These are phyloP conservation scores for Umbelopsis ramanniana DNA, from an alignment of 192 early-diverging fungal genomes.

Conservation along the genomic window DNA sequence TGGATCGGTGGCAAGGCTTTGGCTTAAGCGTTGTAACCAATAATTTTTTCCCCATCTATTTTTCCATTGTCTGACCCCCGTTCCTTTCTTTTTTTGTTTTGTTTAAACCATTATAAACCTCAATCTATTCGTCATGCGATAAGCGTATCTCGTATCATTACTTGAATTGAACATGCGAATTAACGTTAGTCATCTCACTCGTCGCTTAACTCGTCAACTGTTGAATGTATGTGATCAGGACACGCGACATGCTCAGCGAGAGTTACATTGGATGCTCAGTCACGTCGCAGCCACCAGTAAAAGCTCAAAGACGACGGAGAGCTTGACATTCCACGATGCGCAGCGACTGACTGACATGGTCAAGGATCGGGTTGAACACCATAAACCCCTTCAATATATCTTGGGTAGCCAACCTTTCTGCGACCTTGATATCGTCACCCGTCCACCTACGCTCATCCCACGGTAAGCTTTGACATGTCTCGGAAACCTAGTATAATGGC, in stretches of 20 bases:
- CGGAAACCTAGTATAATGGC: background rate
- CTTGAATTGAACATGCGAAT: background rate
- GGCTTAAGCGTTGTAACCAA: background rate
- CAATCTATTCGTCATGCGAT: background rate
- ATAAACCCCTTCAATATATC: slow-evolving; percentile 94
- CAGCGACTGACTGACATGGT: slow-evolving; percentile 47
- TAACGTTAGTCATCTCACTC: slow-evolving; percentile 5
- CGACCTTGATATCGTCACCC: slow-evolving; percentile 68
- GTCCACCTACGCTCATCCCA: slow-evolving; percentile 85
- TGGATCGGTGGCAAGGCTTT: slow-evolving; percentile 60
- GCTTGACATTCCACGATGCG: background rate
- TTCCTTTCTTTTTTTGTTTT: slow-evolving; percentile 8
- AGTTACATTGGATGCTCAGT: slow-evolving; percentile 8
- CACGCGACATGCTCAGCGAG: background rate
- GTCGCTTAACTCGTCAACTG: background rate
- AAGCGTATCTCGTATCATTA: background rate
- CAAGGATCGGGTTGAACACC: slow-evolving; percentile 56
- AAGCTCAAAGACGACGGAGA: background rate
- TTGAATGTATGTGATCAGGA: background rate
- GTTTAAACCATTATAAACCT: background rate
- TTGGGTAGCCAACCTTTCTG: slow-evolving; percentile 87
- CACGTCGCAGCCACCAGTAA: background rate
- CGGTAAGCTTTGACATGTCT: slow-evolving; percentile 45
- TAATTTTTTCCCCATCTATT: too few species aligned
- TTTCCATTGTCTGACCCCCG: too few species aligned